Percentiles rank a stretch among this genome's conserved stretches.
These are phyloP conservation scores for Coniochaeta prunicola DNA, from an alignment of 2,329 filamentous ascomycete species.

Conservation along the genomic window DNA sequence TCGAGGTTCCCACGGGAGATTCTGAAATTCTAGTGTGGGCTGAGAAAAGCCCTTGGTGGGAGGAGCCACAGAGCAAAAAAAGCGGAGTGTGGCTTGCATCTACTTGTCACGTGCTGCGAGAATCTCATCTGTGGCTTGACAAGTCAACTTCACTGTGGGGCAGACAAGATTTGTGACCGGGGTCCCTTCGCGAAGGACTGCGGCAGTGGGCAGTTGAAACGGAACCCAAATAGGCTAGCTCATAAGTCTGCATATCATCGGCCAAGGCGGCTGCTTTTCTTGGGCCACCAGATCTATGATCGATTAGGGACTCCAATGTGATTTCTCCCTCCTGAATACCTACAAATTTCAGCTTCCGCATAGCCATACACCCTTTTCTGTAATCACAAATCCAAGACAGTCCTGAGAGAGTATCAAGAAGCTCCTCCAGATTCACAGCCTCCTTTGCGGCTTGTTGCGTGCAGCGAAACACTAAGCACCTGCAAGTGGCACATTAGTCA, in stretches of 20 bases:
- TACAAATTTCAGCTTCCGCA: not conserved
- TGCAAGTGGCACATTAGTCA: not conserved
- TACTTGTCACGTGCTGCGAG: not conserved
- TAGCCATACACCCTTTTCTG: not conserved
- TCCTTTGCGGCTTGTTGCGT: not conserved
- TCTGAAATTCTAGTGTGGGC: constrained; percentile 3
- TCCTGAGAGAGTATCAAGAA: not conserved
- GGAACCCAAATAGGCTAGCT: not conserved
- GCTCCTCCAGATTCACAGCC: not conserved
- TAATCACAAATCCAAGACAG: not conserved
- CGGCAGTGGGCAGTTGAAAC: not conserved
- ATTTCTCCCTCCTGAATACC: not conserved
- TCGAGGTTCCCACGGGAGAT: not conserved
- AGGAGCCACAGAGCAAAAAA: not conserved
- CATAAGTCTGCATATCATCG: not conserved
- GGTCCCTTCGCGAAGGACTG: not conserved
- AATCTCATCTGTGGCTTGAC: not conserved
- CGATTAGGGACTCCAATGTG: not conserved
- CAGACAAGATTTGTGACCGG: not conserved
- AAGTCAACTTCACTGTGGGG: not conserved
- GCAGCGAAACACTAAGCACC: not conserved
- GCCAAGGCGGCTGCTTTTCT: not conserved
- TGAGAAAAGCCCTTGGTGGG: constrained; percentile 2
- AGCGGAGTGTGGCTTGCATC: not conserved
- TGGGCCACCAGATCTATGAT: not conserved